A percentile compares a stretch with the other conserved stretches of the same genome.
These are phyloP conservation scores for Penicillium expansum DNA, from an alignment of 2,329 filamentous ascomycete species.

Conservation along the genomic window DNA sequence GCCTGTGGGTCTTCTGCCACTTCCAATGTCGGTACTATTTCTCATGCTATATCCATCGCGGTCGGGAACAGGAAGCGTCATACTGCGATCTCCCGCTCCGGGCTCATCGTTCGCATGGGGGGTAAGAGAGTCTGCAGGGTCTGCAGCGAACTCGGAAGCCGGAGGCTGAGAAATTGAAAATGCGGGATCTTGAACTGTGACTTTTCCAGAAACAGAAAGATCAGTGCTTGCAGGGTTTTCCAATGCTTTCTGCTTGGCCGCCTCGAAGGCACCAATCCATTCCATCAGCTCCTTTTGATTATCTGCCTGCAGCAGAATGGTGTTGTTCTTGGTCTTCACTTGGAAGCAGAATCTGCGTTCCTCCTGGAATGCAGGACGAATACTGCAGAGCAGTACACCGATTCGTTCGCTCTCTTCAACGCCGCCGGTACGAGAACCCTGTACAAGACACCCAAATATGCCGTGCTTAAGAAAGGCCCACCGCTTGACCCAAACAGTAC, in stretches of 20 bases:
- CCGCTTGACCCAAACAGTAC: conserved; percentile 82
- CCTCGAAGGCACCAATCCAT: conserved; percentile 91
- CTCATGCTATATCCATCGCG: conserved; percentile 58
- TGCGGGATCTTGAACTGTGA: conserved; percentile 61
- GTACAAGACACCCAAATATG: conserved; percentile 91
- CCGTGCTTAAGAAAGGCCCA: conserved; percentile 97
- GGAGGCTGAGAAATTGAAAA: conserved; percentile 90
- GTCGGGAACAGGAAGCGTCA: conserved; percentile 64
- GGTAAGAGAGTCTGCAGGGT: conserved; percentile 65
- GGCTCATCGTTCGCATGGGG: conserved; percentile 56
- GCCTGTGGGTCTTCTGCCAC: conserved; percentile 48
- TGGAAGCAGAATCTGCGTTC: conserved; percentile 97
- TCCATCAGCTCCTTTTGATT: conserved; percentile 88
- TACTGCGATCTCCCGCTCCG: conserved; percentile 57
- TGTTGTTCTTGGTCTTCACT: conserved; percentile 94
- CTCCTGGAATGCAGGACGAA: conserved; percentile 85
- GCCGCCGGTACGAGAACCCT: conserved; percentile 72
- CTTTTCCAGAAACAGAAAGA: conserved; percentile 43
- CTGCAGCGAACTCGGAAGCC: conserved; percentile 86
- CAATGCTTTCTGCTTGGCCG: conserved; percentile 87
- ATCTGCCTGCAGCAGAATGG: conserved; percentile 85
- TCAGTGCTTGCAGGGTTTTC: conserved; percentile 64
- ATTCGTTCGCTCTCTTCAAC: conserved; percentile 96
- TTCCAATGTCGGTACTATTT: conserved; percentile 69
- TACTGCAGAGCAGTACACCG: conserved; percentile 88